Evolutionary conservation across 192 early-diverging fungal genomes (phyloP).

Genomic region (Entrophospora sp.): DNA sequence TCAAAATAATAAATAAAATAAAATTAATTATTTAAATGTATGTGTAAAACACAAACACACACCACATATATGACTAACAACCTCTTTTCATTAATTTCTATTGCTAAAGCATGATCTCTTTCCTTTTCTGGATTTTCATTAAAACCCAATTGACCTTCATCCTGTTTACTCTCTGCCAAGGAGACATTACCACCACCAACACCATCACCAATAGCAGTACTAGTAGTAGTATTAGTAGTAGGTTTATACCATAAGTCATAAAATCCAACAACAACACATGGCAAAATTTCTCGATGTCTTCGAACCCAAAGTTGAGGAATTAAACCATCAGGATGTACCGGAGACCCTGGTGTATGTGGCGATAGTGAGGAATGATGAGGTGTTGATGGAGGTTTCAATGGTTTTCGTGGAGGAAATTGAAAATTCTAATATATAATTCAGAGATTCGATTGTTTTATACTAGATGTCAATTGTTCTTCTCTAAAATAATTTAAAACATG

Average conservation of each 20-base stretch:
- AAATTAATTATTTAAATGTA: not conserved
- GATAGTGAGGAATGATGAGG: slow-evolving; percentile 48
- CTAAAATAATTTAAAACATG: slow-evolving; percentile 5
- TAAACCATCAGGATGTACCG: slow-evolving; percentile 78
- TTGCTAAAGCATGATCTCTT: slow-evolving; percentile 44
- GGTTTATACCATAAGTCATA: slow-evolving; percentile 56
- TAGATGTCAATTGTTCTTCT: slow-evolving; percentile 26
- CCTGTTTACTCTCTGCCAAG: no score
- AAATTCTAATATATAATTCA: slow-evolving; percentile 26
- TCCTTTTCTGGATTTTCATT: slow-evolving; percentile 55
- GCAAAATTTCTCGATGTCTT: slow-evolving; percentile 52
- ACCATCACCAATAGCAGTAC: no score
- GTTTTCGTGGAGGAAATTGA: slow-evolving; percentile 27
- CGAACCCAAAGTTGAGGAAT: slow-evolving; percentile 61
- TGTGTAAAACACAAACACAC: no score
- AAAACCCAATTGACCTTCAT: slow-evolving; percentile 33
- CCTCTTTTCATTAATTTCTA: slow-evolving; percentile 63
- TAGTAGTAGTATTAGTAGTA: slow-evolving; percentile 2
- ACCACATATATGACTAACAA: no score
- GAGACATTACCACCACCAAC: no score
- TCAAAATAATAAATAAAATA: not conserved
- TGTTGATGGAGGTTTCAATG: slow-evolving; percentile 12
- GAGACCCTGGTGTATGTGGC: slow-evolving; percentile 56
- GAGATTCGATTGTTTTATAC: slow-evolving; percentile 22
- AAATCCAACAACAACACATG: slow-evolving; percentile 60